Percentiles rank a stretch among this genome's conserved stretches.
Evolutionary conservation across 1,284 basidiomycete genomes (phyloP).

Genomic region (Coniferiporia sulphurascens): DNA sequence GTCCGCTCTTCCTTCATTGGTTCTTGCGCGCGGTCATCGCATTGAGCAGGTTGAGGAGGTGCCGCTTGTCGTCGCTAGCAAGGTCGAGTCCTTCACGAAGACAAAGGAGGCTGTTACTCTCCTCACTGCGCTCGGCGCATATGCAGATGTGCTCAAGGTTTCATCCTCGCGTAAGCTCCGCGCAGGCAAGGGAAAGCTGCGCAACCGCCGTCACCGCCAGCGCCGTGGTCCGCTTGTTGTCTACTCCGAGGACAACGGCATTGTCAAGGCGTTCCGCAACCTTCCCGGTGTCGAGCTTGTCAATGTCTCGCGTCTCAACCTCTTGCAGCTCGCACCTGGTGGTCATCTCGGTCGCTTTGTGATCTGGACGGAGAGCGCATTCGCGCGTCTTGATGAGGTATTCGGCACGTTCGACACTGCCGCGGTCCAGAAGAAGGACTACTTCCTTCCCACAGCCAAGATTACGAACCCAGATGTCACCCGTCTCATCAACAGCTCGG

Average conservation of each 20-base stretch:
- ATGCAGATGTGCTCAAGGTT: conserved; percentile 93
- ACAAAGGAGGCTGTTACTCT: conserved; percentile 97
- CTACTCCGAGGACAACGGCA: conserved; percentile 97
- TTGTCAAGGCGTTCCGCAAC: conserved; percentile 98
- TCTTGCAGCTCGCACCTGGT: conserved; percentile 99
- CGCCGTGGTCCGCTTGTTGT: conserved; percentile 97
- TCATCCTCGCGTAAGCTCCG: conserved; percentile 97
- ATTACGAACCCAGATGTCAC: conserved; percentile 97
- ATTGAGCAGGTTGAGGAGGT: conserved; percentile 98
- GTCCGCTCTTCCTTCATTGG: conserved; percentile 95
- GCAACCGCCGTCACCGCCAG: conserved; percentile 96
- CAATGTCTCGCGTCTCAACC: conserved; percentile 92
- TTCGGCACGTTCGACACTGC: conserved; percentile 91
- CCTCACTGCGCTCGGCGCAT: conserved; percentile 89
- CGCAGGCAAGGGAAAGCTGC: conserved; percentile 96
- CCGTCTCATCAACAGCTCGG: conserved; percentile 96
- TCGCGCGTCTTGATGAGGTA: conserved; percentile 89
- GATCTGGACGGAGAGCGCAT: conserved; percentile 98
- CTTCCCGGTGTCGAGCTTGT: conserved; percentile 97
- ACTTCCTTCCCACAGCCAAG: conserved; percentile 90
- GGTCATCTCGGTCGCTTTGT: conserved; percentile 98
- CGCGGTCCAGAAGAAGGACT: conserved; percentile 89
- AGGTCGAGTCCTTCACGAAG: conserved; percentile 87
- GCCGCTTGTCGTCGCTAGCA: conserved; percentile 84
- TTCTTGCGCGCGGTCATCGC: conserved; percentile 98